phyloP scores from a whole-genome alignment of 2,329 filamentous ascomycete genomes.

The Phialocephala subalpina region DNA sequence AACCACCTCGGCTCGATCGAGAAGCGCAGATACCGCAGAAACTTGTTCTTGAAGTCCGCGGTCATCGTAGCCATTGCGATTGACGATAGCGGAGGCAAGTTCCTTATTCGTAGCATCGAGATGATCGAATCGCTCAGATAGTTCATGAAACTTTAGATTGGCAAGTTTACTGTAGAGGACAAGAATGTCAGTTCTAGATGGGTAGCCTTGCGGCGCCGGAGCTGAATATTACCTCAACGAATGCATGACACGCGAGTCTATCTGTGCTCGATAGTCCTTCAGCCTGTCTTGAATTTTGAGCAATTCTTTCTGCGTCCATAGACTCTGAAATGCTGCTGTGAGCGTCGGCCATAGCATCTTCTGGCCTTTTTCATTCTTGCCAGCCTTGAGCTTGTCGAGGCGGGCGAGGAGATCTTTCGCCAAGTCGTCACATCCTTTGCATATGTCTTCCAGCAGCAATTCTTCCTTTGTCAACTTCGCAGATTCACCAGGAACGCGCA shows the following conservation, averaged over 20 bases:
- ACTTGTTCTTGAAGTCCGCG: constrained; percentile 2
- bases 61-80: neutral
- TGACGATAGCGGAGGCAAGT: constrained; percentile 1
- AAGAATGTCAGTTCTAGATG: constrained; percentile 1
- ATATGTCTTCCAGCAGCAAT: neutral
- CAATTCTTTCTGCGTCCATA: neutral
- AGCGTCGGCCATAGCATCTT: constrained; percentile 2
- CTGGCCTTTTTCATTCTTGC: neutral
- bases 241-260: constrained; percentile 8
- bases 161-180: neutral
- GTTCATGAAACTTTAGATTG: neutral
- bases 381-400: neutral
- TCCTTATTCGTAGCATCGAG: constrained; percentile 3
- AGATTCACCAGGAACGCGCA: neutral
- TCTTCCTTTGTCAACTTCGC: constrained; percentile 5
- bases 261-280: constrained; percentile 8
- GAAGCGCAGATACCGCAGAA: neutral
- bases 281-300: neutral
- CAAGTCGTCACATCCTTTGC: neutral
- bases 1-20: constrained; percentile 9
- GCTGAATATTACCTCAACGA: neutral
- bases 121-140: constrained; percentile 10
- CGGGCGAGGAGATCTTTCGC: neutral
- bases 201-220: neutral
- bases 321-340: neutral